Base-by-base conservation (phyloP, 2,329 filamentous ascomycete species). In the Ophiocordyceps robertsii region DNA sequence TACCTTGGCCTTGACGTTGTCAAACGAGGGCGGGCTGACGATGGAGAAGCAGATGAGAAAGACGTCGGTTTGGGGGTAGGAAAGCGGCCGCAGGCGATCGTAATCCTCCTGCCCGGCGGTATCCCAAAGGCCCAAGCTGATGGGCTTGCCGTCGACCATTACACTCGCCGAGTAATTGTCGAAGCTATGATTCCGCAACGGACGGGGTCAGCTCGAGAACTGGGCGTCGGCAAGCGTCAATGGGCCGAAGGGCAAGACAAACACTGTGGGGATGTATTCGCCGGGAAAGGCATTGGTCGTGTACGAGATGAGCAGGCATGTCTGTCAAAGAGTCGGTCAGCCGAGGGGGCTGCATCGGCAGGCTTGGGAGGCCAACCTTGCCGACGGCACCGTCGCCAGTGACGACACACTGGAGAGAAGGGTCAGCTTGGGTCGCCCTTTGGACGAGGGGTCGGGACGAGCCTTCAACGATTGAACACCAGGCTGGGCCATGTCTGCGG, bases 221-320 rank as follows among this genome's bases (percentile, higher is more conserved):
- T 19, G 13, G 30, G 16, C 30, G 31, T 31, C 19, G 39, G 12
- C 12, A 16, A 39, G 30, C 24, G 16, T 9, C n/a, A 21, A 29
- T 7, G 31, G 8, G 14, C 2, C 27, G 30, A 38, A 42, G 32
- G 35, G 19, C 48, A 31, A 33, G n/a, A 73, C 82, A 65, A 69
- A 92, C 84, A 98, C 92, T 56, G 92, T 98, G 53, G 92, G 92
- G 56, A 98, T 96, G 68, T 98, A 98, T 74, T 98, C 92, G 65
- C 92, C 92, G n/a, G 92, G 92, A 65, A 98, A 98, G 51, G 92
- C 92, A 71, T 96, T 98, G 50, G 92, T 98, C 50, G 92, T 96
- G 71, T 98, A 98, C 42, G 90, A 96, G 63, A 98, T 98, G 57
- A 98, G 81, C 46, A 98, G 81, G 73, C 92, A 98, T 74, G 92